Evolutionary conservation across 1,284 basidiomycete genomes (phyloP).

Genomic region (Puccinia novopanici): DNA sequence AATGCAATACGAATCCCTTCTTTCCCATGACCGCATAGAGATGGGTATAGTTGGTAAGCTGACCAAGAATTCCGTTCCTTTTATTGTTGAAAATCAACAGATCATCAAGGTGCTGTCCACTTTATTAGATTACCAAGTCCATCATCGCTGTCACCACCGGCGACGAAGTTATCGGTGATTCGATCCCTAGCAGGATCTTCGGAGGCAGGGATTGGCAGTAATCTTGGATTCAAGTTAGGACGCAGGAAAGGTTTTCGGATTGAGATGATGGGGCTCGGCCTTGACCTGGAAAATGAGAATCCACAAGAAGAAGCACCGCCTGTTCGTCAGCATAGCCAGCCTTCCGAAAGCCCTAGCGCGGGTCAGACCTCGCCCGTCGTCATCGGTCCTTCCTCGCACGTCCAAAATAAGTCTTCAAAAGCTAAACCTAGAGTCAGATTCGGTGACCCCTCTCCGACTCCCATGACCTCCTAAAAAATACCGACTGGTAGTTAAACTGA

Average conservation of each 20-base stretch:
- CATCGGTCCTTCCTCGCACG: not conserved
- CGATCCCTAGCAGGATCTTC: constrained; percentile 23
- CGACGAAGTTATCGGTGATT: constrained; percentile 47
- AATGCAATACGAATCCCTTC: not conserved
- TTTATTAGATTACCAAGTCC: constrained; percentile 38
- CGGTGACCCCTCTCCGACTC: constrained; percentile 15
- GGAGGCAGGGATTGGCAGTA: constrained; percentile 45
- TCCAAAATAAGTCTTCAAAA: not conserved
- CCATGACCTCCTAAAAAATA: constrained; percentile 4
- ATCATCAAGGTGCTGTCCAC: constrained; percentile 40
- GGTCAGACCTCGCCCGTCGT: no score
- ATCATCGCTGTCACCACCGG: constrained; percentile 39
- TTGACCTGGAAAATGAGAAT: constrained; percentile 28
- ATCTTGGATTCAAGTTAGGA: constrained; percentile 48
- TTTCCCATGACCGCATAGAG: not conserved
- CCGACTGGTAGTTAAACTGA: constrained; percentile 2
- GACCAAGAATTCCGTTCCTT: not conserved
- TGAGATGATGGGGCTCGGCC: constrained; percentile 49
- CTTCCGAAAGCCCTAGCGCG: no score
- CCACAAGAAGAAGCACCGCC: constrained; percentile 3
- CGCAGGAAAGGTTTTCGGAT: constrained; percentile 44
- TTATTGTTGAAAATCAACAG: constrained; percentile 8
- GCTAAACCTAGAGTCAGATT: constrained; percentile 11
- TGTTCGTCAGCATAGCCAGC: not conserved
- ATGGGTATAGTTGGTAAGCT: not conserved